Conservation (phyloP, 164 flowering plant genomes). For the Hamamelis virginiana region DNA sequence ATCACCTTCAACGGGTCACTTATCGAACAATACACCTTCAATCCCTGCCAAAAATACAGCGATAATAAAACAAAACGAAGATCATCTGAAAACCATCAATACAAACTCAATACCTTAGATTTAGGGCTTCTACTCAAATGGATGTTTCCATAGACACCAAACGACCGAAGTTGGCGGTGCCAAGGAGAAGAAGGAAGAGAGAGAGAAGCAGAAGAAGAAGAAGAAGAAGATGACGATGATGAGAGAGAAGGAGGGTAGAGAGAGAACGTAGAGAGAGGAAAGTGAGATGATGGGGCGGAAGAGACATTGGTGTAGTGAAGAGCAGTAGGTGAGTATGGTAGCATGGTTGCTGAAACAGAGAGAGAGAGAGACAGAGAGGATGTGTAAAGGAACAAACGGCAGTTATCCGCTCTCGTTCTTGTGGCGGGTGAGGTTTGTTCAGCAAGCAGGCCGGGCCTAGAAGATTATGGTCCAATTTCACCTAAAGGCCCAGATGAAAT, state of each 20-base stretch:
- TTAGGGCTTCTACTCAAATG: slow-evolving; percentile 16
- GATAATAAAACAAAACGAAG: neutral
- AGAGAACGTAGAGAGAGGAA: slow-evolving; percentile 18
- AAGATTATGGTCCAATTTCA: too few species aligned
- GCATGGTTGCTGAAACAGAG: slow-evolving; percentile 13
- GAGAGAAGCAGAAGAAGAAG: slow-evolving; percentile 20
- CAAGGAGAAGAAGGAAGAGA: slow-evolving; percentile 14
- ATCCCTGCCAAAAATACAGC: slow-evolving; percentile 28
- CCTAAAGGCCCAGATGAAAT: too few species aligned
- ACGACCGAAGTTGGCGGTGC: slow-evolving; percentile 7
- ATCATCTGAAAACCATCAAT: neutral
- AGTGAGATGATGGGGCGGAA: slow-evolving; percentile 22
- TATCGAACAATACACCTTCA: slow-evolving; percentile 37
- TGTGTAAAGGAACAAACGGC: too few species aligned
- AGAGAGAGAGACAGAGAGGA: neutral
- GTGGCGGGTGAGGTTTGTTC: too few species aligned
- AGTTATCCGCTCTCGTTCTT: too few species aligned
- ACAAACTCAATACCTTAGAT: slow-evolving; percentile 22
- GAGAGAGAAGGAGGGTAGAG: slow-evolving; percentile 11
- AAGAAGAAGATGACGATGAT: slow-evolving; percentile 8
- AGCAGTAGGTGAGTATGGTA: slow-evolving; percentile 17
- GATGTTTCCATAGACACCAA: neutral
- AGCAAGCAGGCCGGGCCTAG: too few species aligned
- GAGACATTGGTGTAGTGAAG: slow-evolving; percentile 24
- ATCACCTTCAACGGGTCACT: slow-evolving; percentile 72